Evolutionary conservation across 2,329 filamentous ascomycete genomes (phyloP), one percentile per base, ranked within the genome.

Genomic region (Diaporthe velutina): DNA sequence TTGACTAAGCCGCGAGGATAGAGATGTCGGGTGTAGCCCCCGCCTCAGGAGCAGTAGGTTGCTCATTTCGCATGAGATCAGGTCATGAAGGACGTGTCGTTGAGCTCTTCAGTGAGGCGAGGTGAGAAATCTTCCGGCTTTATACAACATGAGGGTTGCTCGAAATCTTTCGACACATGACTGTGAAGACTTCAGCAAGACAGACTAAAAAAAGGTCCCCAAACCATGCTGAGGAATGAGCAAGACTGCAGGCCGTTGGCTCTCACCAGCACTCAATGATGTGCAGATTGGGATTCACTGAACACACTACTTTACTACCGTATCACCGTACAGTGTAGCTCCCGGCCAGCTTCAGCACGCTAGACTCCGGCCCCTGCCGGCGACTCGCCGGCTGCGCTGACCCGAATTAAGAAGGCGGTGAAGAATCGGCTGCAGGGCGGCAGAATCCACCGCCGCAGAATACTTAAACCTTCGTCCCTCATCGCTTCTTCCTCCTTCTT

Each of bases 391-490:
- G 19, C 12, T 4, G n/a, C 30, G 15, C 22, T 19, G 35, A 19
- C 64, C 35, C 1, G 8, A 40, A 40, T 40, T 22, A 2, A 33
- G 33, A 19, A 54, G 48, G 64, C 64, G 64, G 64, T 68, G 33
- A 38, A 68, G 15, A 68, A 22, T 1, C 64, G 48, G 25, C 48
- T 30, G 48, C 45, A 30, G 30, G 6, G 64, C 48, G 64, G 64
- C 64, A 68, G 48, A 54, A 68, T 68, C 64, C 48, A 54, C 48
- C 64, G 2, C 13, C n/a, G 1, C 22, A 4, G 30, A 71, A 45
- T 74, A 76, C 60, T 71, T 66, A 76, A 70, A 54, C 57, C 50
- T 28, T 25, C 19, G 19, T 4, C 6, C 80, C 88, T 19, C 55
- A 10, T 12, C 28, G 13, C 28, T 12, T 10, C 13, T 48, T 57